These are phyloP conservation scores for Beta vulgaris DNA, from an alignment of 148 eudicot genomes.

Conservation along the genomic window DNA sequence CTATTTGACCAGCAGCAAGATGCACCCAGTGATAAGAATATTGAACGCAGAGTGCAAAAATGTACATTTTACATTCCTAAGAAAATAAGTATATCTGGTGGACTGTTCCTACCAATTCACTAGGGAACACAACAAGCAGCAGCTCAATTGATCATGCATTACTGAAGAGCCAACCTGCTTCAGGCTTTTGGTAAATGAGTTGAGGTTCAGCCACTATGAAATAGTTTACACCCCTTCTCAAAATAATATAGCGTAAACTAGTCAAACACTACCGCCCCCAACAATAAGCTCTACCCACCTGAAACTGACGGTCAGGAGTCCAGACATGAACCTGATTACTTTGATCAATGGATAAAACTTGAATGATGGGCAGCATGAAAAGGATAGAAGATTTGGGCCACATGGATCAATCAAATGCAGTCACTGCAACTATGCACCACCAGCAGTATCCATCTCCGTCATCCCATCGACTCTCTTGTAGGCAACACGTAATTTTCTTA, in stretches of 20 bases:
- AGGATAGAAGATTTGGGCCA: neutral
- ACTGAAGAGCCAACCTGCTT: neutral
- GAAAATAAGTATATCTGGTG: neutral
- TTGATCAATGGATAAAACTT: constrained; percentile 6
- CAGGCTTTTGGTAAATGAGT: neutral
- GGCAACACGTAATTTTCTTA: constrained; percentile 65
- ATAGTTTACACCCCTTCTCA: neutral
- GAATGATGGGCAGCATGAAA: constrained; percentile 1
- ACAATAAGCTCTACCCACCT: neutral
- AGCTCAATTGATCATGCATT: neutral
- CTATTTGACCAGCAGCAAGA: too few species aligned
- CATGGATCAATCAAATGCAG: neutral
- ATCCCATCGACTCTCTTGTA: constrained; percentile 72
- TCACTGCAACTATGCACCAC: constrained; percentile 45
- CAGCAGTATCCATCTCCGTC: constrained; percentile 77
- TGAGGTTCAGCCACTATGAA: neutral
- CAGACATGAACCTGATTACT: neutral
- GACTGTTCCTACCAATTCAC: neutral
- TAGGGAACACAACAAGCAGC: neutral
- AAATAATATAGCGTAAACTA: neutral
- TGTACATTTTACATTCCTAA: constrained; percentile 5
- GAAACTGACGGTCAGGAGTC: neutral
- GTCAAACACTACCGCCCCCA: neutral
- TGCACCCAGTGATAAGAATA: too few species aligned
- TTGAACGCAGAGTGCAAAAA: neutral